These are phyloP conservation scores for Boletellus deceptivus DNA, from an alignment of 1,284 basidiomycete genomes.

Conservation along the genomic window DNA sequence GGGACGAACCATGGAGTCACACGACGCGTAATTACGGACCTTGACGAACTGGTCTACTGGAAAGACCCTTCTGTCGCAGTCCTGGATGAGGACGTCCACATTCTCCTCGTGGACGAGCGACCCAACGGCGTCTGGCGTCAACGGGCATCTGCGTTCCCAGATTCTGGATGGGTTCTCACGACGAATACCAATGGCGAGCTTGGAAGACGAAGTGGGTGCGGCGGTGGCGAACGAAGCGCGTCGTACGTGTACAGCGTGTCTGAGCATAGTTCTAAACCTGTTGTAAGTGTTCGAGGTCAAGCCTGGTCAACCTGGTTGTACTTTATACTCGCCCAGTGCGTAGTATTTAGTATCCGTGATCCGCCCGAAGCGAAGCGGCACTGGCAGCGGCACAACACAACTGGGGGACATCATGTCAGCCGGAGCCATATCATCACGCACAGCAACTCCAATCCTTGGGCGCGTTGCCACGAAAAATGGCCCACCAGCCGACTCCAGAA, in stretches of 20 bases:
- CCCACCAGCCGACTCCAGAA: too few species aligned
- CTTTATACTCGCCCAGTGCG: background rate
- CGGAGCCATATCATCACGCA: too few species aligned
- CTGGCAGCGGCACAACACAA: background rate
- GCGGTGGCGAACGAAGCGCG: slow-evolving; percentile 21
- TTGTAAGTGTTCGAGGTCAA: too few species aligned
- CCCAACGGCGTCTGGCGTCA: slow-evolving; percentile 73
- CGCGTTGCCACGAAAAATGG: too few species aligned
- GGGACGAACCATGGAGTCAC: background rate
- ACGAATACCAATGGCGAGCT: slow-evolving; percentile 59
- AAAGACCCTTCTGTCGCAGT: slow-evolving; percentile 75
- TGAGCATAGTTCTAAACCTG: slow-evolving; percentile 13
- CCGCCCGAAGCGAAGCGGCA: background rate
- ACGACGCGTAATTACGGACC: slow-evolving; percentile 40
- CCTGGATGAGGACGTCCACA: slow-evolving; percentile 71
- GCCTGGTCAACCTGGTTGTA: too few species aligned
- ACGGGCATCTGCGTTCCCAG: slow-evolving; percentile 85
- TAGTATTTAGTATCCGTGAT: slow-evolving; percentile 2
- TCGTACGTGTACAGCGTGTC: slow-evolving; percentile 17
- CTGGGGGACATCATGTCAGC: too few species aligned
- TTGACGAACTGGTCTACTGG: slow-evolving; percentile 59
- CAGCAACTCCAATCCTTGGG: too few species aligned
- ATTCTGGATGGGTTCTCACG: slow-evolving; percentile 78
- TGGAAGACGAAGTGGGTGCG: slow-evolving; percentile 20
- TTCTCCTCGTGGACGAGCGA: slow-evolving; percentile 55